These are phyloP conservation scores for Zygosaccharomyces rouxii DNA, from an alignment of 805 yeast genomes.

Conservation along the genomic window DNA sequence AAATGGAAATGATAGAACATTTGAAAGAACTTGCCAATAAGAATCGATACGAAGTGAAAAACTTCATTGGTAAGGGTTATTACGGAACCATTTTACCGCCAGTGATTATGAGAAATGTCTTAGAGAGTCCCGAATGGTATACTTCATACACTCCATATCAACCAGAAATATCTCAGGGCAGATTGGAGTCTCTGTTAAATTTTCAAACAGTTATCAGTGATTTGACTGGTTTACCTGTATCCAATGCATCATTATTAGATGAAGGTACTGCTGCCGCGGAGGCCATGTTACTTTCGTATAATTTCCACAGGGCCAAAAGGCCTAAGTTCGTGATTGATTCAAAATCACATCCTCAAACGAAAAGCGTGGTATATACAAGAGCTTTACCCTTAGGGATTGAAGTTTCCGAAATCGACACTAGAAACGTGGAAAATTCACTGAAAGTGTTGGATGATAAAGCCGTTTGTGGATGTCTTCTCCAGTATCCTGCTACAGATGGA, in stretches of 20 bases:
- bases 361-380: conserved; percentile 72
- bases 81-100: conserved; percentile 87
- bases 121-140: conserved; percentile 97
- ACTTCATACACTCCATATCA: conserved; percentile 98
- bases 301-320: conserved; percentile 63
- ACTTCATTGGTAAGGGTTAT: conserved; percentile 92
- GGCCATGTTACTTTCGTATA: conserved; percentile 83
- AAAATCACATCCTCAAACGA: conserved; percentile 79
- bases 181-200: conserved; percentile 83
- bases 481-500: conserved; percentile 90
- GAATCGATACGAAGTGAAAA: conserved; percentile 60
- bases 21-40: conserved; percentile 65
- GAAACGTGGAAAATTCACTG: conserved; percentile 38
- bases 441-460: conserved; percentile 37
- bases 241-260: conserved; percentile 91
- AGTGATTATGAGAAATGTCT: conserved; percentile 84
- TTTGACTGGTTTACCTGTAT: conserved; percentile 88
- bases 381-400: conserved; percentile 71
- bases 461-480: conserved; percentile 79
- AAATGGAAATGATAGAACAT: conserved; percentile 70
- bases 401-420: conserved; percentile 52
- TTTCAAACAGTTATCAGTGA: conserved; percentile 90
- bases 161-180: conserved; percentile 96
- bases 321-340: conserved; percentile 65
- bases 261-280: conserved; percentile 98